Conservation (phyloP, 2,329 filamentous ascomycete genomes). For the Calonectria pseudoreteaudii region DNA sequence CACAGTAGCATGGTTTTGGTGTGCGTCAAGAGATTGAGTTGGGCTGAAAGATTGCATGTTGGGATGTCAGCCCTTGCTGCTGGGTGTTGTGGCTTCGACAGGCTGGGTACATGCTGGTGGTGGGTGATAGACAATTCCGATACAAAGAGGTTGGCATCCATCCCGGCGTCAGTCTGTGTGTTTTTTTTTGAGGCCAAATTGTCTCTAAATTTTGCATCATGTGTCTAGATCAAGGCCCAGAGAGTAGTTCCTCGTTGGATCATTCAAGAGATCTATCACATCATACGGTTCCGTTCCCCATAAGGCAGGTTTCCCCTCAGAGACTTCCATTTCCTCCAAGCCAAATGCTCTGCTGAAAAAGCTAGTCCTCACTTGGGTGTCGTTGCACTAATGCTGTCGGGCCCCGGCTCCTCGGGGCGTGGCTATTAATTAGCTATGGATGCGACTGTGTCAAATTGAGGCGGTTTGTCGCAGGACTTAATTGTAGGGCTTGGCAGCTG, state of each 20-base stretch:
- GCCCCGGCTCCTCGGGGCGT: conserved; percentile 21
- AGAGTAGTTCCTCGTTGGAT: background rate
- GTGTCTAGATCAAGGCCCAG: conserved; percentile 4
- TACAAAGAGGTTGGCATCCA: conserved; percentile 1
- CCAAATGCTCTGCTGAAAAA: conserved; percentile 8
- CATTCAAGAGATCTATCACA: conserved; percentile 22
- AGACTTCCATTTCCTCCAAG: conserved; percentile 1
- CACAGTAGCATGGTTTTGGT: conserved; percentile 14
- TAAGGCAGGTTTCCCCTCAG: background rate
- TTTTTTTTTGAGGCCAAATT: conserved; percentile 2
- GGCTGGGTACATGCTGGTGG: background rate
- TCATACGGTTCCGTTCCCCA: background rate
- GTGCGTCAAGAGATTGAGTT: conserved; percentile 23
- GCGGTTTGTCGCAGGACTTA: conserved; percentile 18
- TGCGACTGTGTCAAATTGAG: conserved; percentile 16
- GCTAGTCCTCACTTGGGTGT: conserved; percentile 4
- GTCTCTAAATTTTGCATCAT: conserved; percentile 12
- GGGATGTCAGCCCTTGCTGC: background rate
- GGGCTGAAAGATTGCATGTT: conserved; percentile 13
- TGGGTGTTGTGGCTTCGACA: background rate
- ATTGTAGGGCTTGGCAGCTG: conserved; percentile 18
- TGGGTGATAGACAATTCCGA: background rate
- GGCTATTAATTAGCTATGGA: conserved; percentile 20
- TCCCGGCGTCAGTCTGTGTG: background rate
- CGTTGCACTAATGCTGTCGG: conserved; percentile 19